Base-by-base conservation (phyloP, 352 stramenopile genomes). In the Phytophthora pluvialis region DNA sequence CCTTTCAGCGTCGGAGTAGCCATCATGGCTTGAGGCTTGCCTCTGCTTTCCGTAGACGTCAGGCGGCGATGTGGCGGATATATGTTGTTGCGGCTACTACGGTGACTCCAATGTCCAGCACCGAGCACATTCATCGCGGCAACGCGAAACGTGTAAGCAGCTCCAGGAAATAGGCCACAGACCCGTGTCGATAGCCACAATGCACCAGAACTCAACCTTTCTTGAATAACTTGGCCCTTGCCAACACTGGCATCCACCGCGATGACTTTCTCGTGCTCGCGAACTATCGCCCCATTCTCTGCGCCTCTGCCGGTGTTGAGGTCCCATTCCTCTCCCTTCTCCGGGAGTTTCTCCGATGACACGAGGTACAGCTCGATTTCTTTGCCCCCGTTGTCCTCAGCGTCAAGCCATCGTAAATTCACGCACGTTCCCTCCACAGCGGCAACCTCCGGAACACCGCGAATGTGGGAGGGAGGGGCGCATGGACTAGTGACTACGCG, bases 51-150 rank as follows among this genome's bases (percentile, higher is more conserved):
- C 13, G 16, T 56, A 11, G 56, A 38, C 28, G 36, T 16, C 12
- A 60, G 56, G 10, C 51, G 55, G 16, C 63, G 51, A 3, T 13
- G 35, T 7, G 38, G 31, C 5, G 32, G 21, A 18, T 35, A 46
- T 10, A 73, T 55, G 8, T 46, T 26, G 16, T 82, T 53, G 7
- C 73, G 61, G 16, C 63, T 59, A 29, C 83, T 91, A 2, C 57
- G 52, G 3, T 63, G 44, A 38, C 78, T 93, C 79, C 84, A 93
- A 8, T 57, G 12, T 2, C 83, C 72, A n/a, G 66, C 57, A 25
- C 85, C 81, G 29, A 93, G 62, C n/a, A 46, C 48, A 60, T 93
- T 93, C 42, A 88, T 80, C 3, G 83, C 87, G 0, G 85, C 83
- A 33, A 92, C 70, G 8, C 81, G 83, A 52, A 95, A 73, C 4